A percentile compares a stretch with the other conserved stretches of the same genome.
These are phyloP conservation scores for Clarireedia paspali DNA, from an alignment of 2,329 filamentous ascomycete genomes.

Conservation along the genomic window DNA sequence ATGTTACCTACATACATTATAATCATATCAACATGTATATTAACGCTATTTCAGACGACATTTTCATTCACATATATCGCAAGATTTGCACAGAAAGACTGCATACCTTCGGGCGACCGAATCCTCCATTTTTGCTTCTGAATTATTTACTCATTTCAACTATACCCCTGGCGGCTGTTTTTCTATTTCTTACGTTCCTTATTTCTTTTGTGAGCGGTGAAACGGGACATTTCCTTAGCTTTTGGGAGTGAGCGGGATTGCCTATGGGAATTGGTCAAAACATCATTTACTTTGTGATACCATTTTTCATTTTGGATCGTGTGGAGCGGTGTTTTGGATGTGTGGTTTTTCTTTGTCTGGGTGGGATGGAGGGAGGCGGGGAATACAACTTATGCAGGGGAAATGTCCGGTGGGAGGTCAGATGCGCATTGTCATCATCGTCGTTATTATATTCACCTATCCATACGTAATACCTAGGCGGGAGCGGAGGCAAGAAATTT, in stretches of 20 bases:
- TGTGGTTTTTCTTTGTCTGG: slow-evolving; percentile 3
- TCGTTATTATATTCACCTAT: no score
- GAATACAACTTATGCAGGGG: background rate
- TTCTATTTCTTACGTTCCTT: slow-evolving; percentile 7
- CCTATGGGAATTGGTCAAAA: slow-evolving; percentile 2
- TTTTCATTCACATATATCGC: slow-evolving; percentile 23
- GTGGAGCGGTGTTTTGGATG: slow-evolving; percentile 1
- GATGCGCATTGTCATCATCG: background rate
- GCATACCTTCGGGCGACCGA: slow-evolving; percentile 10
- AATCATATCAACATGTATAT: slow-evolving; percentile 14
- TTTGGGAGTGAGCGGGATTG: slow-evolving; percentile 1
- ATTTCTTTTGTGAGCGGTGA: slow-evolving; percentile 6
- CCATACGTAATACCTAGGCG: slow-evolving; percentile 2
- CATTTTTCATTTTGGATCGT: slow-evolving; percentile 1
- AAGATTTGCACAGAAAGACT: slow-evolving; percentile 9
- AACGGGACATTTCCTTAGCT: background rate
- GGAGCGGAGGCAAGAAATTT: background rate
- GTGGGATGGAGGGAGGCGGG: background rate
- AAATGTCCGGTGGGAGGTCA: background rate
- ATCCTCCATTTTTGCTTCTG: slow-evolving; percentile 2
- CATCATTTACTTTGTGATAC: slow-evolving; percentile 5
- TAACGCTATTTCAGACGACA: slow-evolving; percentile 24
- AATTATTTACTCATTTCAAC: slow-evolving; percentile 1
- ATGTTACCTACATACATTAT: background rate
- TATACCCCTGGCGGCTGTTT: slow-evolving; percentile 8